These are phyloP conservation scores for Thraustotheca clavata DNA, from an alignment of 352 stramenopile genomes.

Conservation along the genomic window DNA sequence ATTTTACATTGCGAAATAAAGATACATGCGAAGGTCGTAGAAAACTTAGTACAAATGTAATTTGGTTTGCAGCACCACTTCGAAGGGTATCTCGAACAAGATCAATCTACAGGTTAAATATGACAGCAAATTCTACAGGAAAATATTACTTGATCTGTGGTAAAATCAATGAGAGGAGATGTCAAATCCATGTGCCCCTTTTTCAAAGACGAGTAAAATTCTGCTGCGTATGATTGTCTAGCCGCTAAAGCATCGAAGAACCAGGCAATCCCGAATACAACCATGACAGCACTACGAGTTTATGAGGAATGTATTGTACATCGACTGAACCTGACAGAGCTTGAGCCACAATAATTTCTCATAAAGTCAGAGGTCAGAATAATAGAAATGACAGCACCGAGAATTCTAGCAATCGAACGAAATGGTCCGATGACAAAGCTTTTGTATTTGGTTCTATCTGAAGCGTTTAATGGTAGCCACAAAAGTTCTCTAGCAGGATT, in stretches of 20 bases:
- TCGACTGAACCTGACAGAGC: constrained; percentile 42
- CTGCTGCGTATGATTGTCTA: constrained; percentile 68
- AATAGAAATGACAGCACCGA: constrained; percentile 65
- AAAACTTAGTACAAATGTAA: constrained; percentile 79
- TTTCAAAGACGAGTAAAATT: constrained; percentile 79
- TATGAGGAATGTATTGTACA: neutral
- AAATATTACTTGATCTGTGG: constrained; percentile 63
- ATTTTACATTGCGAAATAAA: constrained; percentile 51
- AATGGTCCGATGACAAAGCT: constrained; percentile 75
- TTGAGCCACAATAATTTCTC: constrained; percentile 35
- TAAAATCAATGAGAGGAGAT: constrained; percentile 73
- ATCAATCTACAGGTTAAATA: constrained; percentile 34
- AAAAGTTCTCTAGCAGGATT: constrained; percentile 79
- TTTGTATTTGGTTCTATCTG: constrained; percentile 61
- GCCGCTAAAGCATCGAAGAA: constrained; percentile 62
- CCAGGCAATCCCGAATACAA: constrained; percentile 43
- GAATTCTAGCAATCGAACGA: constrained; percentile 66
- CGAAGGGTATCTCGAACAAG: constrained; percentile 75
- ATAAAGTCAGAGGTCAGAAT: constrained; percentile 43
- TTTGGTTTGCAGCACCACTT: constrained; percentile 67
- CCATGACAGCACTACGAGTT: constrained; percentile 48
- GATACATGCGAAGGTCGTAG: constrained; percentile 65
- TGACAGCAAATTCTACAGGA: neutral
- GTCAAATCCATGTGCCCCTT: constrained; percentile 75
- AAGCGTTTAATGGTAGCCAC: constrained; percentile 72